phyloP scores from a whole-genome alignment of 495 filamentous ascomycete species.

The Annulohypoxylon maeteangense region DNA sequence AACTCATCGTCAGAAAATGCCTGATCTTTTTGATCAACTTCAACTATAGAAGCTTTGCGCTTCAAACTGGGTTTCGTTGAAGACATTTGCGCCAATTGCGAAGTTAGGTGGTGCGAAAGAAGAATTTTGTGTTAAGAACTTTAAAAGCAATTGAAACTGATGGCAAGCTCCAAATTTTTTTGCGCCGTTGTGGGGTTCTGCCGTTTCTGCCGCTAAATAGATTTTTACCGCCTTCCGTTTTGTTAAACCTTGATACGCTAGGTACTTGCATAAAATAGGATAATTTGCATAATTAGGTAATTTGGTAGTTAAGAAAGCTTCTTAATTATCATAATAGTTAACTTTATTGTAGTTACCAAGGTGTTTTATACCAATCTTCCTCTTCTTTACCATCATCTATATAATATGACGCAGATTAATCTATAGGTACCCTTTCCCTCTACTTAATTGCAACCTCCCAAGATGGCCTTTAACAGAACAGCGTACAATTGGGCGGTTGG shows the following conservation, averaged over 20 bases:
- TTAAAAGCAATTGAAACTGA: conserved; percentile 4
- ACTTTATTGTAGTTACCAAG: too few relatives aligned
- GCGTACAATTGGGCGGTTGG: too few relatives aligned
- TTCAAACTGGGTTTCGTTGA: conserved; percentile 53
- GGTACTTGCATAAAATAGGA: too few relatives aligned
- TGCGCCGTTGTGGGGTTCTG: conserved; percentile 36
- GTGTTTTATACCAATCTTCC: too few relatives aligned
- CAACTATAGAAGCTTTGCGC: conserved; percentile 55
- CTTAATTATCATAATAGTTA: too few relatives aligned
- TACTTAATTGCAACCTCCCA: too few relatives aligned
- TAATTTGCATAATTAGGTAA: too few relatives aligned
- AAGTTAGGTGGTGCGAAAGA: conserved; percentile 10
- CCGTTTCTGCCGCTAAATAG: conserved; percentile 15
- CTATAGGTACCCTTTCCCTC: too few relatives aligned
- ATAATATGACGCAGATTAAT: too few relatives aligned
- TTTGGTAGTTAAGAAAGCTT: too few relatives aligned
- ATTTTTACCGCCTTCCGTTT: conserved; percentile 30
- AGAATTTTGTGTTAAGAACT: conserved; percentile 10
- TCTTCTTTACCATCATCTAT: too few relatives aligned
- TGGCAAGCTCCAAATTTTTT: conserved; percentile 32
- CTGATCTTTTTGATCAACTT: conserved; percentile 50
- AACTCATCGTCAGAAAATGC: conserved; percentile 73
- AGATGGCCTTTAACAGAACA: too few relatives aligned
- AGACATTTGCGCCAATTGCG: conserved; percentile 48
- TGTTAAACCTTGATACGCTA: neutral